phyloP scores from a whole-genome alignment of 1,139 yeast species.

The Diutina mesorugosa region DNA sequence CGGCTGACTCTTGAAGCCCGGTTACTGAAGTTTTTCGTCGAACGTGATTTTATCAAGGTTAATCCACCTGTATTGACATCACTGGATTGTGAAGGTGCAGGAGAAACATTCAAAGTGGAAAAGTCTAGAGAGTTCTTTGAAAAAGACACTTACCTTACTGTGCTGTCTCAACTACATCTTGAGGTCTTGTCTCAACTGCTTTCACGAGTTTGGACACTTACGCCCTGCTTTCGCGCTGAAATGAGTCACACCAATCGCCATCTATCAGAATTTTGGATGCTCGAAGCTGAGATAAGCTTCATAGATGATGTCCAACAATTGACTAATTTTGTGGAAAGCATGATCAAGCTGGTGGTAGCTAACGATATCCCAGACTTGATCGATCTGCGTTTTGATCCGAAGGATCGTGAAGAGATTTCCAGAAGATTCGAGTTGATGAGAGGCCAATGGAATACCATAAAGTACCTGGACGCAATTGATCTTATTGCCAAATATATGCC shows the following conservation, averaged over 20 bases:
- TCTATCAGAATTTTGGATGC: constrained; percentile 94
- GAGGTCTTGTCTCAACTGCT: constrained; percentile 71
- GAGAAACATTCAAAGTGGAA: constrained; percentile 63
- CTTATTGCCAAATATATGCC: constrained; percentile 24
- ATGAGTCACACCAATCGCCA: constrained; percentile 85
- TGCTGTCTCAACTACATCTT: constrained; percentile 82
- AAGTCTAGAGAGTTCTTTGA: constrained; percentile 46
- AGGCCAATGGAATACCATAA: constrained; percentile 53
- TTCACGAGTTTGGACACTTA: constrained; percentile 74
- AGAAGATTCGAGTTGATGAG: constrained; percentile 17
- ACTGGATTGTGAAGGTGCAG: constrained; percentile 97
- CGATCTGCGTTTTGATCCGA: constrained; percentile 21
- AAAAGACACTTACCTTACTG: constrained; percentile 60
- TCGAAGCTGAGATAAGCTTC: constrained; percentile 82
- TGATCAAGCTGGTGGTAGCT: constrained; percentile 47
- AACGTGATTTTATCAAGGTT: constrained; percentile 51
- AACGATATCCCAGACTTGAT: constrained; percentile 31
- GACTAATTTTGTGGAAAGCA: constrained; percentile 51
- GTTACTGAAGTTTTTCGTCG: constrained; percentile 41
- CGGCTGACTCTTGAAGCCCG: constrained; percentile 54
- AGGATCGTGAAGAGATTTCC: constrained; percentile 14
- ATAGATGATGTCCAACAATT: constrained; percentile 44
- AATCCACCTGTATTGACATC: constrained; percentile 79
- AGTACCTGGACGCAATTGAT: constrained; percentile 65
- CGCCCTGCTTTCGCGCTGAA: constrained; percentile 94